Evolutionary conservation across 2,329 filamentous ascomycete species (phyloP), one percentile per base, ranked within the genome.

Genomic region (Pseudogymnoascus sp.): DNA sequence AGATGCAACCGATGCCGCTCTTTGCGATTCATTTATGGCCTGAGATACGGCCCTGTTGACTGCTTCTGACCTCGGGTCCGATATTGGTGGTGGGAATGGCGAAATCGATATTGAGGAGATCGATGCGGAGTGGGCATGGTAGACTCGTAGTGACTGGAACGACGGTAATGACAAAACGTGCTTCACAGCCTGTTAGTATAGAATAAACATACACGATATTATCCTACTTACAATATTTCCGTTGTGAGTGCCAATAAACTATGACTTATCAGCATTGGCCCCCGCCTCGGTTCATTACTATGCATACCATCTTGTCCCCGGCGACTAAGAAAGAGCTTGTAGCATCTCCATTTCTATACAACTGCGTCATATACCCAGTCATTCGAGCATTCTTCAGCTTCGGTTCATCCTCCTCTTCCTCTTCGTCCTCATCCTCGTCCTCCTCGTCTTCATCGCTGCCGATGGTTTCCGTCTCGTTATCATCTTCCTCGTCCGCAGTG

Each of bases 331-430:
- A 96, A 7, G 90, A 81, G 75, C 93, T 97, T 26, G 93, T 97
- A 69, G 92, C 91, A 82, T 99, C 95, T 69, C 91, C 93, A 78
- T 96, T 96, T 64, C 92, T 88, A 78, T 99, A 99, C 35, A 97
- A 84, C 46, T 88, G 80, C 26, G 83, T 86, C 65, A 99, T 78
- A 70, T 88, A 88, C 65, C 87, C 88, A 7, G 95, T 97, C 69
- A 97, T 78, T 59, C 91, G 88, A 60, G 88, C 89, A 75, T 97
- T 97, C 77, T 99, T 99, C 70, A 99, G 84, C 72, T 88, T 89
- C 29, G 95, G 96, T 76, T 97, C 93, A 17, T 97, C 93, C 5
- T 97, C 93, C 2, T 95, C 92, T 0, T 93, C 91, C 0, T 96
- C 91, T 0, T 89, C 87, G 0, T 90, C 88, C 0, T 91, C 88